Base-by-base conservation (phyloP, 805 yeast species). In the Monosporozyma siamensis region DNA sequence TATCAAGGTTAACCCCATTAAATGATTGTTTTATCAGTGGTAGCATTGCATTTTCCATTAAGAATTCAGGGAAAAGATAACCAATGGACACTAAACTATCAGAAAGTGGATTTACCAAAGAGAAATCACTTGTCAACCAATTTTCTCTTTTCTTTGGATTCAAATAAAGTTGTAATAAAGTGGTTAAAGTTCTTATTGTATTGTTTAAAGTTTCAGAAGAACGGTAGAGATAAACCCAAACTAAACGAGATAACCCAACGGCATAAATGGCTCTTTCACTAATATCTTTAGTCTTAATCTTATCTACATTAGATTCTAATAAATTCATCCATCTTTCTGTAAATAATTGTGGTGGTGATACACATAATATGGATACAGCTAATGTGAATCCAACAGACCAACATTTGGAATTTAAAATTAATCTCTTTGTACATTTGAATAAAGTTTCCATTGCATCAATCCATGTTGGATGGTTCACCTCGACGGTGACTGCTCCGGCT, bases 381-480 rank as follows among this genome's bases (percentile, higher is more conserved):
- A 90, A 56, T 25, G 80, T 75, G 38, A 82, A 70, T 4, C 85
- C 75, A 41, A 75, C 68, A 7, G 76, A 71, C 95, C 95, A 87
- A 44, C 67, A 71, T 50, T 69, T 72, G 18, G 50, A 71, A 44
- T 61, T 71, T 34, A 55, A 53, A 44, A 63, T 71, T 66, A 72
- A 69, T 39, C 65, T 73, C 43, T 58, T 61, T 32, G 69, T 71
- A 12, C 72, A 75, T 12, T 68, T 61, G 58, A 74, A 79, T 11
- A 90, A 76, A 15, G 69, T 65, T 18, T 74, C 73, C 42, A 87
- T 75, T 0, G 96, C 92, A 32, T 78, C 84, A 0, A 81, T 79
- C 99, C 98, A 92, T 1, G 82, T 78, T 3, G 98, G 98, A 59
- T 90, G 95, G 55, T 92, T 90, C 0, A 87, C 89, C 58, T 92